Percentiles rank a stretch among this genome's conserved stretches.
Evolutionary conservation across 495 filamentous ascomycete genomes (phyloP).

Genomic region (Trichoderma reesei): DNA sequence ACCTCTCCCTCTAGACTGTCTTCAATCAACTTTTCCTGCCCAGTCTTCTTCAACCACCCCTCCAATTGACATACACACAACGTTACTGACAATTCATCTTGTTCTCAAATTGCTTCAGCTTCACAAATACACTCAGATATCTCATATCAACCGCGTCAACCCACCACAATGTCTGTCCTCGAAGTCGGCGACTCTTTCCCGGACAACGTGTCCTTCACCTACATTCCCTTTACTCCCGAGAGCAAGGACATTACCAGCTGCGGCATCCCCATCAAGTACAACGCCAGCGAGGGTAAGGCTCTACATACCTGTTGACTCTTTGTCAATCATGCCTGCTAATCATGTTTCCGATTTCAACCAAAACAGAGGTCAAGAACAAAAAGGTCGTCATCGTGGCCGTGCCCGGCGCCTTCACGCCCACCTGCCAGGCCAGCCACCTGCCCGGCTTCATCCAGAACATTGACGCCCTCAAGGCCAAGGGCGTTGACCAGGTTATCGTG

Average conservation of each 20-base stretch:
- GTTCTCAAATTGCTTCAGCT: background rate
- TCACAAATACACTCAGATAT: background rate
- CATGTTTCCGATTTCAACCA: background rate
- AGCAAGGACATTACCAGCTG: constrained; percentile 57
- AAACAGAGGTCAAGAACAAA: constrained; percentile 69
- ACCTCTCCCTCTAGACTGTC: too few relatives aligned
- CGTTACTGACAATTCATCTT: too few relatives aligned
- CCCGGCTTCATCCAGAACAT: constrained; percentile 75
- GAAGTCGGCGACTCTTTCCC: constrained; percentile 80
- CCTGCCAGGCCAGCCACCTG: constrained; percentile 80
- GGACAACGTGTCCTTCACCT: constrained; percentile 65
- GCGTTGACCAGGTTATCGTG: constrained; percentile 75
- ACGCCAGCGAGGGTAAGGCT: constrained; percentile 59
- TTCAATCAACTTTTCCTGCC: too few relatives aligned
- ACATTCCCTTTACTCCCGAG: constrained; percentile 61
- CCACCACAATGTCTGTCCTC: constrained; percentile 52
- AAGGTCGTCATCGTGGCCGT: constrained; percentile 87
- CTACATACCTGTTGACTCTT: background rate
- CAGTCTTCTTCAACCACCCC: too few relatives aligned
- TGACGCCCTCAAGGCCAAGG: constrained; percentile 64
- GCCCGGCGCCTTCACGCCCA: constrained; percentile 91
- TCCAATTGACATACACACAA: too few relatives aligned
- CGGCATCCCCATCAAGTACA: constrained; percentile 67
- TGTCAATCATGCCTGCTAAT: too few relatives aligned
- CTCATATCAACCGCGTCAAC: background rate